Evolutionary conservation across 2,329 filamentous ascomycete species (phyloP).

Genomic region (Ascosphaera acerosa): DNA sequence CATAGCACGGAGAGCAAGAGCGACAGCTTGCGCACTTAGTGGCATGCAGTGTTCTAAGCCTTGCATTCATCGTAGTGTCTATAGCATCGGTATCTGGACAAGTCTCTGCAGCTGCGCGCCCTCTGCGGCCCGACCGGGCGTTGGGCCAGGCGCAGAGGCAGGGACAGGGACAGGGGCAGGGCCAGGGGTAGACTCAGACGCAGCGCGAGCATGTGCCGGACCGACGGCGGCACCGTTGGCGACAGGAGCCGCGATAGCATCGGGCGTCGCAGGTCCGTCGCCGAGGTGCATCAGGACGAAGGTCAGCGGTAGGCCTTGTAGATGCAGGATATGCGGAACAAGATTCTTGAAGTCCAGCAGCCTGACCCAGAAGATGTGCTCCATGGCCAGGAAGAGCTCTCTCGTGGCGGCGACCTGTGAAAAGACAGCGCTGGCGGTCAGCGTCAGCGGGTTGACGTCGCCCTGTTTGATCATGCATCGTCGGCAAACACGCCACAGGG

Average conservation of each 20-base stretch:
- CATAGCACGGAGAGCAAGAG: too few species aligned
- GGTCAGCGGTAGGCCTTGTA: constrained; percentile 17
- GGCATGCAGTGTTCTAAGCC: too few species aligned
- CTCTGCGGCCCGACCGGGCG: background rate
- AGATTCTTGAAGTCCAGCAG: constrained; percentile 26
- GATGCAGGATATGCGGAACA: constrained; percentile 22
- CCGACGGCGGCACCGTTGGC: background rate
- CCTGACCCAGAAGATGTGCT: constrained; percentile 27
- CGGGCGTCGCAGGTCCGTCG: constrained; percentile 11
- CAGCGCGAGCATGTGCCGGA: background rate
- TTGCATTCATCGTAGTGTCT: too few species aligned
- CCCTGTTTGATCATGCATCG: constrained; percentile 20
- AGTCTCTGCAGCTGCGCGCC: too few species aligned
- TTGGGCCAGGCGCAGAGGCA: too few species aligned
- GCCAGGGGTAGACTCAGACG: background rate
- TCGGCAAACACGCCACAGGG: constrained; percentile 23
- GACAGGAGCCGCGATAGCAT: constrained; percentile 1
- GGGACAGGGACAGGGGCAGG: background rate
- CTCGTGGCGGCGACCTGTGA: constrained; percentile 19
- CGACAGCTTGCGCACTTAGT: too few species aligned
- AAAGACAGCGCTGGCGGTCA: constrained; percentile 16
- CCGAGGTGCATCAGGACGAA: constrained; percentile 19
- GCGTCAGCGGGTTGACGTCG: constrained; percentile 13
- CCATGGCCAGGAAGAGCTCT: constrained; percentile 24
- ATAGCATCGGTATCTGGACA: too few species aligned